Evolutionary conservation across 345 rosid species (phyloP), one percentile per base, ranked within the genome.

Genomic region (Lagerstroemia speciosa): DNA sequence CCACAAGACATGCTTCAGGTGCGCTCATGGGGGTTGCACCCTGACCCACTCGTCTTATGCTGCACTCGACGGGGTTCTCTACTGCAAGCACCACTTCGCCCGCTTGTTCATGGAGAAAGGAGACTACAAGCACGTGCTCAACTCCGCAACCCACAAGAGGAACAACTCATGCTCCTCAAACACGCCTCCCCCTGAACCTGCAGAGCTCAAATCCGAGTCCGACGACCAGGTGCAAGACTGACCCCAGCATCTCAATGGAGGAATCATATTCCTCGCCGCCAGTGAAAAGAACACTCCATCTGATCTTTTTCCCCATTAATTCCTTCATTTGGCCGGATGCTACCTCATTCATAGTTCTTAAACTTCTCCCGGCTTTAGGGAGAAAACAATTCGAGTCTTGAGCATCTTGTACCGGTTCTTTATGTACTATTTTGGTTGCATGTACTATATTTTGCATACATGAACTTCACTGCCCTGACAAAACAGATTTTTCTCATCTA

Each of bases 1-100:
- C 78, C 97, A 91, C 89, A 91, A 87, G 83, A 75, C 92, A 68
- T 91, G 97, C 81, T 91, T 91, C 87, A 86, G 82, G 69, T 91
- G 97, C 64, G 85, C 92, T 14, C 91, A 82, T 58, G 96, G 93
- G 19, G 90, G 97, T 8, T 91, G 93, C 72, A 63, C 86, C 1
- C 76, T 89, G 60, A 87, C 93, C 20, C 90, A 88, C 52, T 86
- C 96, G 27, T 79, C 85, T 64, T 91, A 87, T 63, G 93, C 96
- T 19, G 85, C 96, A 34, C 85, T 87, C 36, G 91, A 89, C 67
- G 96, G 97, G 43, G 79, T 82, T 52, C 73, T 91, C 55, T 91
- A 89, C 79, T 91, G 97, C 88, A 89, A 82, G 79, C 90, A 84
- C 80, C 97, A 91, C 65, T 91, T 91, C 73, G 89, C 96, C 65